Base-by-base conservation (phyloP, 2,329 filamentous ascomycete species). In the Fusarium longipes region DNA sequence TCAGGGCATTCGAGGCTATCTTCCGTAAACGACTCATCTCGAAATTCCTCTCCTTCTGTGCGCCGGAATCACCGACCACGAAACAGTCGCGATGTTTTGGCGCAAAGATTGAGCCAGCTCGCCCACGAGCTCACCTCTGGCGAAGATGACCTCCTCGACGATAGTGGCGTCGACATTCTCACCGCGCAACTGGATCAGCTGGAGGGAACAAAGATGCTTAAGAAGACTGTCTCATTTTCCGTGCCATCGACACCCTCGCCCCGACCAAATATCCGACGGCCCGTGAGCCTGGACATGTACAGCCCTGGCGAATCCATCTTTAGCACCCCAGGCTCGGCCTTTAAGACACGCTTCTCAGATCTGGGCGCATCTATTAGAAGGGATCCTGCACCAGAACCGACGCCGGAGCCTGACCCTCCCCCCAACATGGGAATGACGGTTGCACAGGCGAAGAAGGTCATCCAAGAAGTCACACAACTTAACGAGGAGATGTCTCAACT, bases 401-500 rank as follows among this genome's bases (percentile, higher is more conserved):
- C 72, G 58, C 66, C 68, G 40, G 69, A 73, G 55, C 64, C 71
- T 17, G 74, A 77, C 11, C 71, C 71, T 35, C 72, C 71, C 6
- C 62, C 67, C 22, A 75, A 74, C 53, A 65, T 68, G 63, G 74
- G 76, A 36, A 76, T 81, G 70, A 75, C 75, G 22, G 73, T 67
- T 22, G 68, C 57, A 27, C 75, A 81, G 66, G 79, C 80, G 24
- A 77, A 77, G 42, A 77, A 77, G 67, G 70, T 80, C 25, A 76
- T 80, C 25, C 70, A 70, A 25, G 78, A 80, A 68, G 67, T 76
- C 53, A 68, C 67, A 52, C 80, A 80, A 63, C 75, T 90, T 5
- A 84, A 83, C 36, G 76, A 79, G 18, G 82, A 86, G 61, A 75
- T 90, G 33, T 79, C 82, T 7, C 77, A 77, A 7, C 80, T 87